Evolutionary conservation across 345 rosid species (phyloP), one percentile per base, ranked within the genome.

Genomic region (Physaria fendleri): DNA sequence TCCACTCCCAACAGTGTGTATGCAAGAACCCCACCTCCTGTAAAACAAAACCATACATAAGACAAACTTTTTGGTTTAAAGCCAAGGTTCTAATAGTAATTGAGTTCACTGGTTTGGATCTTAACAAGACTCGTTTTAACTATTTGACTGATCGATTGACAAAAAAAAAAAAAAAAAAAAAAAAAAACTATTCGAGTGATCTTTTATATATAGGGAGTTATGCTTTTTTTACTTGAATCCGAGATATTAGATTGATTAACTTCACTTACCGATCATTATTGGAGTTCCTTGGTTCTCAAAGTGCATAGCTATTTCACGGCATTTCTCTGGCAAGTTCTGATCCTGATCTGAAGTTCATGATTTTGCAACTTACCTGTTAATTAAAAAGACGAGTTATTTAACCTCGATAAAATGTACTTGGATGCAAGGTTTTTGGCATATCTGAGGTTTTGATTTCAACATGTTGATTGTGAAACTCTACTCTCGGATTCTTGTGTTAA

Each of bases 1-100:
- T 86, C 95, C 4, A 92, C 78, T 69, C 98, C 98, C 30, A 88
- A 42, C 34, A 92, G 82, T 4, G 93, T 88, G 62, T 92, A 88
- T 22, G 97, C 95, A 58, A 92, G 98, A 46, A 92, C 98, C 29
- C 98, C 98, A 6, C 98, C 98, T 45, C 98, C 98, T 92, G 76
- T 4, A 27, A 3, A 8, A 39, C 0, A 42, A 18, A 13, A 10
- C 55, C 24, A 30, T 7, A 20, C 24, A 32, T 13, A 29, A 15
- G 5, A 17, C 15, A 56, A 16, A 41, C 3, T 27, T 33, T 21
- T 32, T 39, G 12, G 27, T 33, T 59, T 29, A 32, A 16, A 46
- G 63, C 40, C 48, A 37, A 29, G 34, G 35, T 39, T 39, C 10
- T 3, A 1, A 55, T 44, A 21, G 32, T 21, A 11, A 44, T 3